These are phyloP conservation scores for Pythium graminicola DNA, from an alignment of 352 stramenopile species.

Conservation along the genomic window DNA sequence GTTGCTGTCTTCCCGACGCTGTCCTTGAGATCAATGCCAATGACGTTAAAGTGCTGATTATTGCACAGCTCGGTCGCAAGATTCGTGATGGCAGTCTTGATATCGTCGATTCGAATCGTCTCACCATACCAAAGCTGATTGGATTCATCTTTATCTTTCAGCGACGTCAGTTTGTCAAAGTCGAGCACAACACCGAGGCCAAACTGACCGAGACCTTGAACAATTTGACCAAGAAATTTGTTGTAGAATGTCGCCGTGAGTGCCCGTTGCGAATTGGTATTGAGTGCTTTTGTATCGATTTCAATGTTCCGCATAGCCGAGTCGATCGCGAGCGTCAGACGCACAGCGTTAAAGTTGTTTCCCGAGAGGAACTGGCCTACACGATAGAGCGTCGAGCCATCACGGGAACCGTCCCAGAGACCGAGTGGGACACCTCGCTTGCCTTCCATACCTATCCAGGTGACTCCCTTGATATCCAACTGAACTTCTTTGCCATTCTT, in stretches of 20 bases:
- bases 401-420: conserved; percentile 74
- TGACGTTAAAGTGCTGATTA: conserved; percentile 79
- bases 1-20: conserved; percentile 48
- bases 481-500: conserved; percentile 46
- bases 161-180: conserved; percentile 62
- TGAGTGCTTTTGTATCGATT: conserved; percentile 57
- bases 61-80: conserved; percentile 65
- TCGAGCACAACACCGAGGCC: conserved; percentile 75
- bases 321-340: conserved; percentile 68
- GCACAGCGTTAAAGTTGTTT: conserved; percentile 81
- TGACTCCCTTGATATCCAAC: conserved; percentile 80
- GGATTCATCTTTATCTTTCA: conserved; percentile 30
- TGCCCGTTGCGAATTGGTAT: conserved; percentile 81
- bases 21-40: conserved; percentile 82
- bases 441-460: conserved; percentile 82
- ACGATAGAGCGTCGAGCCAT: conserved; percentile 74
- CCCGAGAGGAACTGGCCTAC: conserved; percentile 60
- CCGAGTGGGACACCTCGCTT: conserved; percentile 61
- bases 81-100: conserved; percentile 72
- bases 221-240: conserved; percentile 48
- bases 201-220: conserved; percentile 67
- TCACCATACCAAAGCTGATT: conserved; percentile 70
- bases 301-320: conserved; percentile 59
- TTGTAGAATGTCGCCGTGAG: conserved; percentile 61
- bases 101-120: conserved; percentile 66